phyloP scores from a whole-genome alignment of 116 monocot genomes.

The Phalaenopsis hybrid region DNA sequence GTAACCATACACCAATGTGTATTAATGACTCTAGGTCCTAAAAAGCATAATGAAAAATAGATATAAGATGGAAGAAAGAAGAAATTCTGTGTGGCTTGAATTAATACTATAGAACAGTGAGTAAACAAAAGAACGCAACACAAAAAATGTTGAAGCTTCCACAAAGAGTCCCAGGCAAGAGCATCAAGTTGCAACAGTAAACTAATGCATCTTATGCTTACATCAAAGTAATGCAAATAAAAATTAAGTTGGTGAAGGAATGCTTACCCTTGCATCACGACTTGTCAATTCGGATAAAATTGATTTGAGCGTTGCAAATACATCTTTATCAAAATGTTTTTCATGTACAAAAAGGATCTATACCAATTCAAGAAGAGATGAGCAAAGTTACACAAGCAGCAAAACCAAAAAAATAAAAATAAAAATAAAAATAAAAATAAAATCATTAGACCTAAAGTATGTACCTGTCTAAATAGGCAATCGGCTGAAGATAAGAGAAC shows the following conservation, averaged over 20 bases:
- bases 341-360: slow-evolving; percentile 76
- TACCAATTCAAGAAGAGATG: slow-evolving; percentile 8
- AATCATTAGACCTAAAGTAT: not conserved
- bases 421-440: too few relatives aligned
- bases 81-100: not conserved
- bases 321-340: slow-evolving; percentile 50
- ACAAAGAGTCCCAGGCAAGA: not conserved
- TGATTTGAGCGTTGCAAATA: slow-evolving; percentile 34
- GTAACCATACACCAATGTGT: not conserved
- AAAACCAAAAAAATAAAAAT: not conserved
- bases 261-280: slow-evolving; percentile 27
- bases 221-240: not conserved
- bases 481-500: slow-evolving; percentile 47
- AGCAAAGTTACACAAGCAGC: not conserved
- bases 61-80: not conserved
- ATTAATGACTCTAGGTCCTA: not conserved
- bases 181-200: not conserved
- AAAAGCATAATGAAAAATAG: not conserved
- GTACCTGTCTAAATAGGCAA: slow-evolving; percentile 75
- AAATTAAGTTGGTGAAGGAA: not conserved
- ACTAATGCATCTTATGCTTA: not conserved
- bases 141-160: not conserved
- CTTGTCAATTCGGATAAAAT: slow-evolving; percentile 18
- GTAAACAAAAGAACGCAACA: too few relatives aligned
- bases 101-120: not conserved